Evolutionary conservation across 257 asterid genomes (phyloP).

Genomic region (Sherardia arvensis): DNA sequence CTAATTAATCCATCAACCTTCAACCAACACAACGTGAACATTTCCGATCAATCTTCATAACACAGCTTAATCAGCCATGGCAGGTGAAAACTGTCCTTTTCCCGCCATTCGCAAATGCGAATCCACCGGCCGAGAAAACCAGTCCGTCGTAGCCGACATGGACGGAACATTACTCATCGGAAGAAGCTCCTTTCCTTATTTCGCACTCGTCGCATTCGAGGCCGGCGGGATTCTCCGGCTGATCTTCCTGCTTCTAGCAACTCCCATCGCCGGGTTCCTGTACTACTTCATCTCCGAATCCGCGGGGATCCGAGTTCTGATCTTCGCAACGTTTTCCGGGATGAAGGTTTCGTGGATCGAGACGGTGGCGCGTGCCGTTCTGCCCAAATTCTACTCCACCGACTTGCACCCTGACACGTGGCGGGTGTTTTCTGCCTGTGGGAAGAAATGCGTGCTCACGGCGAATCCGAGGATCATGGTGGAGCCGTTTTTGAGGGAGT

Average conservation of each 20-base stretch:
- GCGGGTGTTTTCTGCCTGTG: constrained; percentile 63
- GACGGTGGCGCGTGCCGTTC: constrained; percentile 59
- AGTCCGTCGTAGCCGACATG: constrained; percentile 45
- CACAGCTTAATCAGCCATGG: constrained; percentile 23
- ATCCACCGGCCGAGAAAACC: constrained; percentile 33
- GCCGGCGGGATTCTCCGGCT: constrained; percentile 65
- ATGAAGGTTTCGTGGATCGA: constrained; percentile 41
- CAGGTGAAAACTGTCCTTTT: constrained; percentile 12
- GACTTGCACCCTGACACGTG: constrained; percentile 68
- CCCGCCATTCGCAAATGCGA: constrained; percentile 31
- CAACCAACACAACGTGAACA: neutral
- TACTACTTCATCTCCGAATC: constrained; percentile 54
- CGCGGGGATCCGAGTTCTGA: constrained; percentile 45
- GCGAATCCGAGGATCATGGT: constrained; percentile 76
- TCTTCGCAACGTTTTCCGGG: constrained; percentile 54
- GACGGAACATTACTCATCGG: constrained; percentile 59
- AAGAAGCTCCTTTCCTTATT: constrained; percentile 59
- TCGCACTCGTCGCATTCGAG: constrained; percentile 65
- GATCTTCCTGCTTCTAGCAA: constrained; percentile 35
- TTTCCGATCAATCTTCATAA: neutral
- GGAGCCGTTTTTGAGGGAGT: constrained; percentile 49
- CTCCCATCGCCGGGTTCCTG: constrained; percentile 52
- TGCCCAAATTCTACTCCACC: constrained; percentile 51
- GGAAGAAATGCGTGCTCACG: constrained; percentile 48
- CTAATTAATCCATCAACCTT: neutral